Evolutionary conservation across 1,284 basidiomycete species (phyloP).

Genomic region (Violaceomyces palustris): DNA sequence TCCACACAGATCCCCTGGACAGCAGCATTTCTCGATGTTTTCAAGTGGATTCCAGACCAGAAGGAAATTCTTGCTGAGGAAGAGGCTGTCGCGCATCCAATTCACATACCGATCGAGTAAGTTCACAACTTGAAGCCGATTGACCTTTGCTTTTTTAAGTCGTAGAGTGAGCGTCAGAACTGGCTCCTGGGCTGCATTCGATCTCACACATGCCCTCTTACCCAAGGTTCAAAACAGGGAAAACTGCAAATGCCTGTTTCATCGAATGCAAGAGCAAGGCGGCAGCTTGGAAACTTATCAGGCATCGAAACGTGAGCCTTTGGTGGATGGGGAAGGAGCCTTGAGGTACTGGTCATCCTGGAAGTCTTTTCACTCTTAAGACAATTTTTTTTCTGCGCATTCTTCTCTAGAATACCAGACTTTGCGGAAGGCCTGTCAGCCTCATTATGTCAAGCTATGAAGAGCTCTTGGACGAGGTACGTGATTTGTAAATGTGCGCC

Average conservation of each 20-base stretch:
- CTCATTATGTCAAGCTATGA: slow-evolving; percentile 1
- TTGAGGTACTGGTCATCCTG: too few species aligned
- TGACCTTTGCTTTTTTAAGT: too few species aligned
- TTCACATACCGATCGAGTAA: slow-evolving; percentile 5
- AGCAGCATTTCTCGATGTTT: not conserved
- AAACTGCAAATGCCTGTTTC: slow-evolving; percentile 3
- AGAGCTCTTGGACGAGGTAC: slow-evolving; percentile 3
- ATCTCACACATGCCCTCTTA: too few species aligned
- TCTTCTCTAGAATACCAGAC: slow-evolving; percentile 1
- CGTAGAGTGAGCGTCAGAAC: too few species aligned
- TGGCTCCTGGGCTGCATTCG: too few species aligned
- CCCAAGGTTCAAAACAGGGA: slow-evolving; percentile 2
- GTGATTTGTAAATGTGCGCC: too few species aligned
- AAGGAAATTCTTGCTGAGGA: not conserved
- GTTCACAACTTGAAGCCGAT: too few species aligned
- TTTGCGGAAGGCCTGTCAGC: slow-evolving; percentile 3
- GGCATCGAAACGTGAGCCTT: slow-evolving; percentile 1
- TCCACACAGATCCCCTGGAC: slow-evolving; percentile 3
- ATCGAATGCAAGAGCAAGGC: slow-evolving; percentile 1
- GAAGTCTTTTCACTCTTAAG: too few species aligned
- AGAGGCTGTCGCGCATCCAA: not conserved
- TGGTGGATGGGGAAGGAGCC: too few species aligned
- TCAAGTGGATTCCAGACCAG: slow-evolving; percentile 1
- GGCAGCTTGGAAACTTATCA: slow-evolving; percentile 1
- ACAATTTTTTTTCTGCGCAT: too few species aligned